These are phyloP conservation scores for Geranium rotundifolium DNA, from an alignment of 345 rosid genomes.

Conservation along the genomic window DNA sequence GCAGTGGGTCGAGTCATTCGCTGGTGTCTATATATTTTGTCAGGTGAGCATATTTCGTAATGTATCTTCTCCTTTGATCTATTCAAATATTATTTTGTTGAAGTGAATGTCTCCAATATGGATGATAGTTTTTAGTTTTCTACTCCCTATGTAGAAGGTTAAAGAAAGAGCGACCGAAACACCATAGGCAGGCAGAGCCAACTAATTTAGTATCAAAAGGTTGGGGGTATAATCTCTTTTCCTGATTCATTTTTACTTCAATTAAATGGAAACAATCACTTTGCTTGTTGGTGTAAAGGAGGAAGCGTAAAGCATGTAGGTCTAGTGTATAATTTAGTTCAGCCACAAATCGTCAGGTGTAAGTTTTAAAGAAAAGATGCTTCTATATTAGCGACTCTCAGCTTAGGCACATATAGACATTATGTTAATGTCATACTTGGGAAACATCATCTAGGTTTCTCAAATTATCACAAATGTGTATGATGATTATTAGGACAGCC, in stretches of 20 bases:
- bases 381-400: neutral
- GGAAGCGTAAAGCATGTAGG: neutral
- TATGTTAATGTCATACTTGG: neutral
- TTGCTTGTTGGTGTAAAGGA: neutral
- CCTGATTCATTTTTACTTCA: neutral
- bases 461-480: neutral
- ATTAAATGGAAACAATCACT: neutral
- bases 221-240: neutral
- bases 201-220: too few species aligned
- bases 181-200: neutral
- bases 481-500: neutral
- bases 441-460: neutral
- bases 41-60: neutral
- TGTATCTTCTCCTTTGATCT: neutral
- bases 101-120: neutral
- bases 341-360: too few species aligned
- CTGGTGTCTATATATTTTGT: neutral
- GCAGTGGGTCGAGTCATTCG: too few species aligned
- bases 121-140: neutral
- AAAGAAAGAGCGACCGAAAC: neutral
- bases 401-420: neutral
- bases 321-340: too few species aligned
- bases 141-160: neutral
- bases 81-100: neutral
- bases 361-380: neutral